Conservation (phyloP, 1,139 yeast genomes). For the Arxiozyma telluris region DNA sequence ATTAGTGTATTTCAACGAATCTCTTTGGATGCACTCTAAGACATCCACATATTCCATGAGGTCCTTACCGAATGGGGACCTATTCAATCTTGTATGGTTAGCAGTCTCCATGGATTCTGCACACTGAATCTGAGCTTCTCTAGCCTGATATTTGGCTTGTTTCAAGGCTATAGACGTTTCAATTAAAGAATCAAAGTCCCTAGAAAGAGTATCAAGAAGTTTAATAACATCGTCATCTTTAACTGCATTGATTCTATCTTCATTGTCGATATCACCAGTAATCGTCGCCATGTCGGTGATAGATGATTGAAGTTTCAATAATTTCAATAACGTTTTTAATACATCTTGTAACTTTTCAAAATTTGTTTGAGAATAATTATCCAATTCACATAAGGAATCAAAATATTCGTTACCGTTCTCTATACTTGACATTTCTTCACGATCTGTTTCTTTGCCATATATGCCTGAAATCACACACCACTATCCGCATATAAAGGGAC, state of each 20-base stretch:
- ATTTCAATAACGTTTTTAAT: conserved; percentile 10
- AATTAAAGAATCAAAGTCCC: conserved; percentile 9
- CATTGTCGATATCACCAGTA: background rate
- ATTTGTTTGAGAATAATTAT: conserved; percentile 17
- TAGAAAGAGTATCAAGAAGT: conserved; percentile 10
- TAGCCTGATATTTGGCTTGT: conserved; percentile 15
- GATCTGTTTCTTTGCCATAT: background rate
- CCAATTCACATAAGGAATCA: conserved; percentile 25
- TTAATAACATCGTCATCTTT: conserved; percentile 12
- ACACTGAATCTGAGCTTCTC: conserved; percentile 15
- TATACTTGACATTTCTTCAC: conserved; percentile 1
- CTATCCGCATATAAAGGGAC: background rate
- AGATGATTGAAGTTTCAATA: conserved; percentile 4
- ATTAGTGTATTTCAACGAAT: conserved; percentile 21
- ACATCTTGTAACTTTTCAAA: conserved; percentile 13
- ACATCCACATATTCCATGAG: conserved; percentile 12
- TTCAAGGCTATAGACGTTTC: conserved; percentile 15
- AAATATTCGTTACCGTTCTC: conserved; percentile 13
- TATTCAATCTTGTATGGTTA: background rate
- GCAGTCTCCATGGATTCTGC: conserved; percentile 1
- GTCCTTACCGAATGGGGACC: conserved; percentile 3
- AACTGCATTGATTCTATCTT: conserved; percentile 7
- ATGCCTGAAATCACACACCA: background rate
- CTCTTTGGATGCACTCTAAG: conserved; percentile 14
- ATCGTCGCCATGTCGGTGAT: background rate